Evolutionary conservation across 1,139 yeast genomes (phyloP).

Genomic region (Candida pseudoviswanathii): DNA sequence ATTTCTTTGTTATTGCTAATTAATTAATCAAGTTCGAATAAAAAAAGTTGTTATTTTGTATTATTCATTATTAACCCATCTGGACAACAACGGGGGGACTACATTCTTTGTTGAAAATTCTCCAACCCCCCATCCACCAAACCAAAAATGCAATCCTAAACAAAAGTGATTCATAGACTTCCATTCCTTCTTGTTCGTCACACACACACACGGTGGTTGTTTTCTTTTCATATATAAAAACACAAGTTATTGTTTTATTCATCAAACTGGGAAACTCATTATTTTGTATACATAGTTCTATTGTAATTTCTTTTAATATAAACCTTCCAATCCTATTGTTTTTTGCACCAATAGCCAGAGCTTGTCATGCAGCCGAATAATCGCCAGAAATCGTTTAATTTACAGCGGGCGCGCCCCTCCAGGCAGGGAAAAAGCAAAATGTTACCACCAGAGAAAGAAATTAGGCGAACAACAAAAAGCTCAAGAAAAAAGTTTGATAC

Average conservation of each 20-base stretch:
- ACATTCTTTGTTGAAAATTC: not conserved
- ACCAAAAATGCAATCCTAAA: not conserved
- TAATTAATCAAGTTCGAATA: not conserved
- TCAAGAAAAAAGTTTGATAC: not conserved
- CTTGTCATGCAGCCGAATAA: not conserved
- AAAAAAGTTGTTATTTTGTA: not conserved
- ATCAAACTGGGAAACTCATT: not conserved
- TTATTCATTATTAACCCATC: not conserved
- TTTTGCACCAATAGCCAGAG: not conserved
- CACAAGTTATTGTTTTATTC: not conserved
- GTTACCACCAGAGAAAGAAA: not conserved
- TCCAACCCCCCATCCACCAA: not conserved
- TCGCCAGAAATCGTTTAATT: slow-evolving; percentile 1
- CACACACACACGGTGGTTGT: not conserved
- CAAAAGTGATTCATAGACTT: not conserved
- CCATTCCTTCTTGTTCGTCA: not conserved
- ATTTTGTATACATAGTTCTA: not conserved
- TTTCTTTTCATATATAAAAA: not conserved
- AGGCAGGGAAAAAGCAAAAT: not conserved
- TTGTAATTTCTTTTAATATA: slow-evolving; percentile 3
- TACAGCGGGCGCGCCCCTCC: not conserved
- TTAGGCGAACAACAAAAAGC: not conserved
- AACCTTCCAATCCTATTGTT: not conserved
- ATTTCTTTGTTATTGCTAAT: no score
- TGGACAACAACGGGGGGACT: not conserved